These are phyloP conservation scores for Aspergillus niger DNA, from an alignment of 2,329 filamentous ascomycete genomes.

Conservation along the genomic window DNA sequence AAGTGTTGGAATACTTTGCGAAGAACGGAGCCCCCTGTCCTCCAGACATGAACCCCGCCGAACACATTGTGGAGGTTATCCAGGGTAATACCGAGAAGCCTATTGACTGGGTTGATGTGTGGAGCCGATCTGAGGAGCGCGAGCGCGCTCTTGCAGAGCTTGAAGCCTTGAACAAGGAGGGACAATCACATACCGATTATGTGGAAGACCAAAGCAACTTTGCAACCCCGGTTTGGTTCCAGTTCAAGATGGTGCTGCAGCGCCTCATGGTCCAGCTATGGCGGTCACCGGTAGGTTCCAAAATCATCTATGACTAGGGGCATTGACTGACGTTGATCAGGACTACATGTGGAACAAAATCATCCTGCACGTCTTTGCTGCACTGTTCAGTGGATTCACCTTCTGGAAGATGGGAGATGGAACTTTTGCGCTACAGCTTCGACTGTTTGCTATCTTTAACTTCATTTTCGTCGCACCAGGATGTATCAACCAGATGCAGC, in stretches of 20 bases:
- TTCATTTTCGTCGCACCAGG: conserved; percentile 65
- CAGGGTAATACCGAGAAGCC: conserved; percentile 29
- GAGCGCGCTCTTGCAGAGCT: conserved; percentile 27
- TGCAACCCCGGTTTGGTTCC: conserved; percentile 43
- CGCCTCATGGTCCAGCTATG: conserved; percentile 37
- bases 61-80: conserved; percentile 45
- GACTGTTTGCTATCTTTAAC: conserved; percentile 63
- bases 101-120: conserved; percentile 37
- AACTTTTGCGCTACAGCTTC: conserved; percentile 55
- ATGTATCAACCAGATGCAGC: conserved; percentile 61
- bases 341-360: conserved; percentile 53
- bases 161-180: conserved; percentile 29
- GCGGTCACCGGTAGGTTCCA: conserved; percentile 34
- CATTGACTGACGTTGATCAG: conserved; percentile 12
- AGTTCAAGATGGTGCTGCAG: conserved; percentile 40
- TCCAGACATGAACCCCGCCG: conserved; percentile 56
- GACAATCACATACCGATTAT: conserved; percentile 22
- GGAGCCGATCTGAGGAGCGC: conserved; percentile 35
- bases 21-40: conserved; percentile 58
- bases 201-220: conserved; percentile 39
- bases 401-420: conserved; percentile 62
- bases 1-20: conserved; percentile 51
- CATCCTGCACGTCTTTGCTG: conserved; percentile 56
- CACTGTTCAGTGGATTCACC: conserved; percentile 63
- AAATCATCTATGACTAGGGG: no score